Evolutionary conservation across 2,329 filamentous ascomycete species (phyloP).

Genomic region (Dendryphion nanum): DNA sequence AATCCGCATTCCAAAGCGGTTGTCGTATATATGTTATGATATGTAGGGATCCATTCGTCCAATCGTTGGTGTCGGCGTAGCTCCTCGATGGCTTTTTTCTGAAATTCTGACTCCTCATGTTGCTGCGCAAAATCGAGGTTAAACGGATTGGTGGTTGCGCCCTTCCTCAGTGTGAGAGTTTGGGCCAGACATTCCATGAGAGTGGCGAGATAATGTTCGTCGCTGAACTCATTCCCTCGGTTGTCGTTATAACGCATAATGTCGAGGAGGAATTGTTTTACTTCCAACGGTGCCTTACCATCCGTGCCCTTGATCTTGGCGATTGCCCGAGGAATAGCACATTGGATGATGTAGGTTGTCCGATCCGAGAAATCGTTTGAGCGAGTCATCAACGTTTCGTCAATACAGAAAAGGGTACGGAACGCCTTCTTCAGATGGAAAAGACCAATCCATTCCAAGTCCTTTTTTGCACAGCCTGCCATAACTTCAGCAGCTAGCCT

Average conservation of each 20-base stretch:
- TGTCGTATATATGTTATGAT: constrained; percentile 62
- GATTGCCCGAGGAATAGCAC: constrained; percentile 78
- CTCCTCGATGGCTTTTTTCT: constrained; percentile 58
- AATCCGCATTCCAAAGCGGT: constrained; percentile 61
- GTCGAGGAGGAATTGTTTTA: constrained; percentile 82
- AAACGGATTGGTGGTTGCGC: constrained; percentile 15
- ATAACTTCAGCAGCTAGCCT: constrained; percentile 79
- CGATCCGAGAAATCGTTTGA: constrained; percentile 92
- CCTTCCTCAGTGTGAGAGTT: constrained; percentile 41
- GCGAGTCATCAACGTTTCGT: constrained; percentile 72
- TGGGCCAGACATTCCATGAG: constrained; percentile 67
- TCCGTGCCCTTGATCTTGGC: constrained; percentile 71
- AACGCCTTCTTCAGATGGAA: constrained; percentile 84
- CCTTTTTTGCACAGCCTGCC: constrained; percentile 63
- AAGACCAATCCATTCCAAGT: constrained; percentile 71
- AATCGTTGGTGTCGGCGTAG: constrained; percentile 63
- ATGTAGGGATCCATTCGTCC: constrained; percentile 66
- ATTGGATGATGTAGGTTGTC: constrained; percentile 79
- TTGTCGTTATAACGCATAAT: constrained; percentile 95
- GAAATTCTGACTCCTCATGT: constrained; percentile 53
- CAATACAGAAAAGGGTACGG: constrained; percentile 82
- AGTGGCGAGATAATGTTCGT: constrained; percentile 82
- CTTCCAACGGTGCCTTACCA: constrained; percentile 74
- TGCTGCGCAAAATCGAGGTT: constrained; percentile 48
- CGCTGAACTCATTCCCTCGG: constrained; percentile 81